A percentile compares a stretch with the other conserved stretches of the same genome.
phyloP scores from a whole-genome alignment of 768 basidiomycete genomes.

The Auriscalpium microsporum region DNA sequence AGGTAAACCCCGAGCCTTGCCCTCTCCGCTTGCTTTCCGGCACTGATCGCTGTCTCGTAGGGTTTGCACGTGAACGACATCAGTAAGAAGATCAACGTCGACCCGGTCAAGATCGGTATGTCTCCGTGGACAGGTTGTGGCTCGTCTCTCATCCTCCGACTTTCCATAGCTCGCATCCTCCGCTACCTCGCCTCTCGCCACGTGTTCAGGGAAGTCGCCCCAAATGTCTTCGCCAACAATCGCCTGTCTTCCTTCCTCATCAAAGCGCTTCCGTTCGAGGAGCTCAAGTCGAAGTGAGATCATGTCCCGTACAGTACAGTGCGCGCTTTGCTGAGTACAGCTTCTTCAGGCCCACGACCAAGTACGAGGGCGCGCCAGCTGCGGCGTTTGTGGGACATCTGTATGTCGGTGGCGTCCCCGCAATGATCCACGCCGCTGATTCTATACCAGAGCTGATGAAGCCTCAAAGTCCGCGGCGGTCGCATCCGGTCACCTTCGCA shows the following conservation, averaged over 20 bases:
- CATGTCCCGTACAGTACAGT: neutral
- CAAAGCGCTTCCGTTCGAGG: constrained; percentile 22
- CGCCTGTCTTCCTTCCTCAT: constrained; percentile 28
- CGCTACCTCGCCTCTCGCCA: constrained; percentile 32
- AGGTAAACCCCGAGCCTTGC: neutral
- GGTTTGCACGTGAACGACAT: constrained; percentile 8
- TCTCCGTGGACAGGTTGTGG: neutral
- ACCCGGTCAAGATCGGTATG: constrained; percentile 4
- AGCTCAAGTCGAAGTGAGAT: neutral
- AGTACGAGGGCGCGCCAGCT: constrained; percentile 11
- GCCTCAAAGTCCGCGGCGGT: neutral
- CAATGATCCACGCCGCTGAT: neutral
- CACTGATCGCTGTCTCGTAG: neutral
- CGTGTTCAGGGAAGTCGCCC: constrained; percentile 29
- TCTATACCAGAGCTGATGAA: constrained; percentile 4
- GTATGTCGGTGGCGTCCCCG: constrained; percentile 2
- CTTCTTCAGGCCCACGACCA: neutral
- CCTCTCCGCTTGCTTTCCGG: neutral
- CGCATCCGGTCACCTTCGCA: neutral
- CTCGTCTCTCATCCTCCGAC: neutral
- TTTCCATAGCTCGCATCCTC: constrained; percentile 25
- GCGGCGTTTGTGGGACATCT: constrained; percentile 15
- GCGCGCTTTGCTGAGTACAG: neutral
- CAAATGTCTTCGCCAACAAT: constrained; percentile 32
- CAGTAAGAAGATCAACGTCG: neutral